A percentile compares a stretch with the other conserved stretches of the same genome.
phyloP scores from a whole-genome alignment of 495 filamentous ascomycete species.

The Annulohypoxylon maeteangense region DNA sequence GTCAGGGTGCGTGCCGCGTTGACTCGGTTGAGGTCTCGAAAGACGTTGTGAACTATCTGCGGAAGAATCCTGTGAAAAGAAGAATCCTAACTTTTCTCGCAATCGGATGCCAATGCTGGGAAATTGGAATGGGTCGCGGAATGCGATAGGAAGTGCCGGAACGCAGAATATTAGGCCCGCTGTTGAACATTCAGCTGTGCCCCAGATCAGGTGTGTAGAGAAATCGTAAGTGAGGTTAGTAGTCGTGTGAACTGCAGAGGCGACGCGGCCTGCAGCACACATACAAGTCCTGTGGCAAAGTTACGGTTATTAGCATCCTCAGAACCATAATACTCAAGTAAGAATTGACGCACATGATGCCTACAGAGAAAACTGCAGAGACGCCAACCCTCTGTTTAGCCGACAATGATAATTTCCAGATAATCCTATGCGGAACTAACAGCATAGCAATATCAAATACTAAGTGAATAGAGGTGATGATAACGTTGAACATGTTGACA shows the following conservation, averaged over 20 bases:
- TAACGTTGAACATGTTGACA: background rate
- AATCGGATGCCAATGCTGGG: background rate
- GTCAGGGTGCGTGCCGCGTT: background rate
- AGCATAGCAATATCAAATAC: background rate
- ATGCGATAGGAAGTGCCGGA: background rate
- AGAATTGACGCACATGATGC: background rate
- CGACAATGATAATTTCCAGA: background rate
- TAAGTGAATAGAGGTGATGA: background rate
- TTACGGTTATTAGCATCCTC: background rate
- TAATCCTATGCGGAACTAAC: background rate
- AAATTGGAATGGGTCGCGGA: background rate
- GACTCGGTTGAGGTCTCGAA: background rate
- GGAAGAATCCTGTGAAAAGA: background rate
- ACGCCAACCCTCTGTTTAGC: background rate
- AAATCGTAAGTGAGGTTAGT: background rate
- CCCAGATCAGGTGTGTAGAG: background rate
- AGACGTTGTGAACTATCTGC: background rate
- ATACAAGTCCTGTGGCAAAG: background rate
- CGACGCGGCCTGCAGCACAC: slow-evolving; percentile 5
- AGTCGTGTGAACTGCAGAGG: background rate
- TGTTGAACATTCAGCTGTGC: background rate
- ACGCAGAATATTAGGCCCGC: background rate
- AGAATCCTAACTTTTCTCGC: background rate
- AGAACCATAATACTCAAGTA: background rate
- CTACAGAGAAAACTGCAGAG: background rate